These are phyloP conservation scores for Apophysomyces elegans DNA, from an alignment of 371 early-diverging fungal genomes.

Conservation along the genomic window DNA sequence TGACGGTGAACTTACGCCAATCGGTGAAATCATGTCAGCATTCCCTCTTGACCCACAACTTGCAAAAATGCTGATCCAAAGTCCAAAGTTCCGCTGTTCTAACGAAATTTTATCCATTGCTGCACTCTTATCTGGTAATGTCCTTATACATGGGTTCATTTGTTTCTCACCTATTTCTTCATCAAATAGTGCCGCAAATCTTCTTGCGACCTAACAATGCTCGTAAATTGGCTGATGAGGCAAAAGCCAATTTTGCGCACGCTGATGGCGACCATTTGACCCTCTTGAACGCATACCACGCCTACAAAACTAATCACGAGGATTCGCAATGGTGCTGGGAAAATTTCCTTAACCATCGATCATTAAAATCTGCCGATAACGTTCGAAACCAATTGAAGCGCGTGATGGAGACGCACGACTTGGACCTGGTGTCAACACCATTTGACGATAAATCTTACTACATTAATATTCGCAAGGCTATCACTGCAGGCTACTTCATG, in stretches of 20 bases:
- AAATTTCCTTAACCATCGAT: conserved; percentile 87
- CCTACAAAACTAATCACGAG: conserved; percentile 74
- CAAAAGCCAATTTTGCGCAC: conserved; percentile 92
- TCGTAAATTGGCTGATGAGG: conserved; percentile 86
- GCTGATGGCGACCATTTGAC: conserved; percentile 92
- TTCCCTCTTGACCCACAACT: conserved; percentile 94
- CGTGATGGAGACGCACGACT: conserved; percentile 77
- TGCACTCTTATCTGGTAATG: conserved; percentile 77
- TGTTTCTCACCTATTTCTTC: background rate
- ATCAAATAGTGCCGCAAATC: conserved; percentile 73
- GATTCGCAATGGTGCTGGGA: conserved; percentile 91
- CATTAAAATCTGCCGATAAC: conserved; percentile 90
- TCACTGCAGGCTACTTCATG: conserved; percentile 95
- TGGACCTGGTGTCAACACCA: conserved; percentile 74
- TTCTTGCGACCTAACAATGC: conserved; percentile 91
- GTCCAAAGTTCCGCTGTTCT: conserved; percentile 85
- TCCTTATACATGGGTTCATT: background rate
- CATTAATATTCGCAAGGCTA: conserved; percentile 83
- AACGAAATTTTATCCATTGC: conserved; percentile 94
- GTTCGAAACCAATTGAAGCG: conserved; percentile 89
- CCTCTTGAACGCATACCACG: conserved; percentile 93
- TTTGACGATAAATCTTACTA: conserved; percentile 81
- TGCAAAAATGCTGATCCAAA: conserved; percentile 82
- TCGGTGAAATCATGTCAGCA: conserved; percentile 84
- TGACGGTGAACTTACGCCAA: conserved; percentile 82